phyloP scores from a whole-genome alignment of 1,284 basidiomycete genomes.

The Ceratobasidium sp. region DNA sequence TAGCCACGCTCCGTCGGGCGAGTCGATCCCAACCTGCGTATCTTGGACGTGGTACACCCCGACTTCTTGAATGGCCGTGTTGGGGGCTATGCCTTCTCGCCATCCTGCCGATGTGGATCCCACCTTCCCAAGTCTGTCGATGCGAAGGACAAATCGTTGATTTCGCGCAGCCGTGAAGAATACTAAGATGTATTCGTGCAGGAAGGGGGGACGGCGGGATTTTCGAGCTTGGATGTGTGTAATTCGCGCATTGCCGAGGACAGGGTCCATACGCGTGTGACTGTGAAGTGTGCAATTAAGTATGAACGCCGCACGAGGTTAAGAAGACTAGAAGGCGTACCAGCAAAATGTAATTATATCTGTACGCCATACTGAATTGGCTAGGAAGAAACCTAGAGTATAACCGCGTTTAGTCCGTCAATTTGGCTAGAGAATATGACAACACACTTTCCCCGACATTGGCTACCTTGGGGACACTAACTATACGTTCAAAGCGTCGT shows the following conservation, averaged over 20 bases:
- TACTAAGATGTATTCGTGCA: slow-evolving; percentile 26
- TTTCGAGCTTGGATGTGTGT: slow-evolving; percentile 25
- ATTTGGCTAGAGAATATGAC: not conserved
- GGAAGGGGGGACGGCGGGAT: slow-evolving; percentile 14
- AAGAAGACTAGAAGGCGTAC: not conserved
- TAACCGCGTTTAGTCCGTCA: too few species aligned
- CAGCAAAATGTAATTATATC: slow-evolving; percentile 29
- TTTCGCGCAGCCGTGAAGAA: not conserved
- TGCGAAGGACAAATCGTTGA: slow-evolving; percentile 8
- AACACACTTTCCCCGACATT: not conserved
- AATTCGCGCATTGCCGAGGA: slow-evolving; percentile 8
- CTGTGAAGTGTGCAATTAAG: not conserved
- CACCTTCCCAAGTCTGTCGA: slow-evolving; percentile 25
- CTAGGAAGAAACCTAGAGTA: not conserved
- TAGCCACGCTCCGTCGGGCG: not conserved
- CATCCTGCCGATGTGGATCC: not conserved
- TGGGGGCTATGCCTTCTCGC: not conserved
- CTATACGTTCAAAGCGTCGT: not conserved
- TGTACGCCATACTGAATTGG: slow-evolving; percentile 2
- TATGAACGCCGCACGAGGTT: not conserved
- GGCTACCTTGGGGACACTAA: not conserved
- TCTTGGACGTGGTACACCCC: slow-evolving; percentile 14
- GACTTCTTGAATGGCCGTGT: slow-evolving; percentile 18
- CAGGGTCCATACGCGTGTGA: slow-evolving; percentile 1
- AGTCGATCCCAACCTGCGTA: slow-evolving; percentile 6